A percentile compares a stretch with the other conserved stretches of the same genome.
These are phyloP conservation scores for Saccharomycopsis olivae DNA, from an alignment of 805 yeast genomes.

Conservation along the genomic window DNA sequence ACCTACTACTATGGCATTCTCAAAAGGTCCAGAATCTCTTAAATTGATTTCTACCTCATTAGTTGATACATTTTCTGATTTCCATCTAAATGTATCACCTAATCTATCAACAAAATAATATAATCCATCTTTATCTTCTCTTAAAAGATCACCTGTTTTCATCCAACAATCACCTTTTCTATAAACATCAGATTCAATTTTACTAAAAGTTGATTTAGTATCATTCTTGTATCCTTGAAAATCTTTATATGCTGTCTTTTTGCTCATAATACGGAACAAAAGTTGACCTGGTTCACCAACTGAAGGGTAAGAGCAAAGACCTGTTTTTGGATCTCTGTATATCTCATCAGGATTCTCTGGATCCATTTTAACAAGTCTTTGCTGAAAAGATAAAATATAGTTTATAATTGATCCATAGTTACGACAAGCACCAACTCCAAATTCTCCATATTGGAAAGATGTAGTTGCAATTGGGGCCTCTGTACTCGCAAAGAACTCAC, in stretches of 20 bases:
- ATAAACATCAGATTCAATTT: conserved; percentile 64
- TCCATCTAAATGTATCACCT: conserved; percentile 96
- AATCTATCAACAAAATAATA: conserved; percentile 82
- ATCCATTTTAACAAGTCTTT: conserved; percentile 61
- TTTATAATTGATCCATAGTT: conserved; percentile 58
- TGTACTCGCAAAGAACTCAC: conserved; percentile 90
- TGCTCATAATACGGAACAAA: conserved; percentile 59
- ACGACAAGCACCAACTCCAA: conserved; percentile 83
- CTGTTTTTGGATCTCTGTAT: conserved; percentile 57
- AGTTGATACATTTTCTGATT: conserved; percentile 88
- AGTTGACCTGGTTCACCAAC: conserved; percentile 77
- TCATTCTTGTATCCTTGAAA: conserved; percentile 89
- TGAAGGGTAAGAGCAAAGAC: conserved; percentile 45
- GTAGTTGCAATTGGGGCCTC: conserved; percentile 88
- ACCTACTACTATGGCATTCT: conserved; percentile 80
- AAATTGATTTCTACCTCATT: conserved; percentile 83
- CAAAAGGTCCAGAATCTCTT: conserved; percentile 30
- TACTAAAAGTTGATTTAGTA: conserved; percentile 65
- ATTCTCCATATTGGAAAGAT: conserved; percentile 63
- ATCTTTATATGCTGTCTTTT: conserved; percentile 54
- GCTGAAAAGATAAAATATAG: conserved; percentile 40
- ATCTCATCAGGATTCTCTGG: conserved; percentile 66
- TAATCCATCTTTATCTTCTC: conserved; percentile 53
- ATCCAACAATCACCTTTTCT: conserved; percentile 86
- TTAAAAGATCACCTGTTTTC: conserved; percentile 77